A percentile compares a stretch with the other conserved stretches of the same genome.
These are phyloP conservation scores for Penicillium sp. DNA, from an alignment of 2,329 filamentous ascomycete genomes.

Conservation along the genomic window DNA sequence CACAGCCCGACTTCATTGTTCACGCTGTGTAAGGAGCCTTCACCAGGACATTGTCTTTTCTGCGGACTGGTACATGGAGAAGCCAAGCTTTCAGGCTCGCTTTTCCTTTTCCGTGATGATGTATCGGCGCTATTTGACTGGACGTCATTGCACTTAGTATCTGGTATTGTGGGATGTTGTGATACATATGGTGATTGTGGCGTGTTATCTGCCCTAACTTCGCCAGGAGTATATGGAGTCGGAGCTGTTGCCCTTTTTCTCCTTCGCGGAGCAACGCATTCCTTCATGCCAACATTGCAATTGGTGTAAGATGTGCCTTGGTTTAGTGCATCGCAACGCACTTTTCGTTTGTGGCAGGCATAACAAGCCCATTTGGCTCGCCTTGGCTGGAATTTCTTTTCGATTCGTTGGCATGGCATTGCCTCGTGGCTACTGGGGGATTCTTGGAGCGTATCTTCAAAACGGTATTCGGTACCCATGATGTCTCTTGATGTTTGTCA, in stretches of 20 bases:
- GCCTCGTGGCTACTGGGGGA: not conserved
- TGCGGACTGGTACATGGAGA: too few relatives aligned
- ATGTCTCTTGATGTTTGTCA: not conserved
- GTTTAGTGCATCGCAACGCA: not conserved
- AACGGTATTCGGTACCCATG: not conserved
- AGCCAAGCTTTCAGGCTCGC: too few relatives aligned
- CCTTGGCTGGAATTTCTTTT: not conserved
- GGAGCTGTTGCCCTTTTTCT: not conserved
- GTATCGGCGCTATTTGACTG: too few relatives aligned
- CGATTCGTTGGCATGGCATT: not conserved
- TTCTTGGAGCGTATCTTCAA: not conserved
- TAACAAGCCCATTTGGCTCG: not conserved
- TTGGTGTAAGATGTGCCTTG: not conserved
- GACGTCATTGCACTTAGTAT: too few relatives aligned
- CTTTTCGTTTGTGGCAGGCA: not conserved
- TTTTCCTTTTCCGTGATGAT: too few relatives aligned
- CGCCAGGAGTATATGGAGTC: not conserved
- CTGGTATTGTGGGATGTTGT: too few relatives aligned
- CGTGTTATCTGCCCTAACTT: too few relatives aligned
- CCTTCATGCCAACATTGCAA: slow-evolving; percentile 4
- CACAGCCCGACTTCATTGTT: too few relatives aligned
- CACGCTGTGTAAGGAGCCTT: too few relatives aligned
- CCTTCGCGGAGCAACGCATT: not conserved
- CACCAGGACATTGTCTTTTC: too few relatives aligned
- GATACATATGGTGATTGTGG: too few relatives aligned